These are phyloP conservation scores for Aureobasidium melanogenum DNA, from an alignment of 2,329 filamentous ascomycete species.

Conservation along the genomic window DNA sequence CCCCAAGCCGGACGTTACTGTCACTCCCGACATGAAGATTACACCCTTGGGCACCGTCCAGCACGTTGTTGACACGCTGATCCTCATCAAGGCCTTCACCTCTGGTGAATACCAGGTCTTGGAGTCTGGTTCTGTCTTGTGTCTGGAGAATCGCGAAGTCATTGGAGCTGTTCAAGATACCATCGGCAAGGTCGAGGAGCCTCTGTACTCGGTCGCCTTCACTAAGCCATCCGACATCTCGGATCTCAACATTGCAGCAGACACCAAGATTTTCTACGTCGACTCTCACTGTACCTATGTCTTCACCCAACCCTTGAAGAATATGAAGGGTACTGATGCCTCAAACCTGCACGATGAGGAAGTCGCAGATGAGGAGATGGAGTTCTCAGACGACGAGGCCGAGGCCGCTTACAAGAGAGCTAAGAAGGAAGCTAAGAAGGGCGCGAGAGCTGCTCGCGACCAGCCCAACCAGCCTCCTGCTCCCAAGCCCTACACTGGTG, in stretches of 20 bases:
- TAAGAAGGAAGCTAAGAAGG: slow-evolving; percentile 27
- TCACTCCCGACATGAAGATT: slow-evolving; percentile 70
- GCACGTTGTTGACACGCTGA: slow-evolving; percentile 66
- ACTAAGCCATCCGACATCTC: slow-evolving; percentile 58
- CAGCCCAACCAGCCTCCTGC: background rate
- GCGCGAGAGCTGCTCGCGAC: slow-evolving; percentile 15
- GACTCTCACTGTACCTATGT: slow-evolving; percentile 71
- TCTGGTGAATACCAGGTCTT: slow-evolving; percentile 79
- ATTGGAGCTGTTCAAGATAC: slow-evolving; percentile 77
- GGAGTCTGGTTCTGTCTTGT: slow-evolving; percentile 75
- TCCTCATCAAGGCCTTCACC: slow-evolving; percentile 69
- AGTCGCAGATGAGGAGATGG: slow-evolving; percentile 72
- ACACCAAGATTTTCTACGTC: slow-evolving; percentile 70
- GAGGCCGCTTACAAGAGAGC: slow-evolving; percentile 49
- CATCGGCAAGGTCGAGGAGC: slow-evolving; percentile 75
- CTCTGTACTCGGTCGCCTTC: slow-evolving; percentile 77
- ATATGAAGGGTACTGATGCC: slow-evolving; percentile 80
- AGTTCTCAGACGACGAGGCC: slow-evolving; percentile 94
- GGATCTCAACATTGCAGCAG: slow-evolving; percentile 57
- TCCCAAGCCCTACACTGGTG: slow-evolving; percentile 16
- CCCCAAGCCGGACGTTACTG: slow-evolving; percentile 63
- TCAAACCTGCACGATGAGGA: slow-evolving; percentile 95
- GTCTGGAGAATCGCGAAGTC: slow-evolving; percentile 63
- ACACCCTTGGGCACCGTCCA: slow-evolving; percentile 67
- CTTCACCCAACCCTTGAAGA: slow-evolving; percentile 74